Evolutionary conservation across 306 rosid species (phyloP).

Genomic region (Styphnolobium japonicum): DNA sequence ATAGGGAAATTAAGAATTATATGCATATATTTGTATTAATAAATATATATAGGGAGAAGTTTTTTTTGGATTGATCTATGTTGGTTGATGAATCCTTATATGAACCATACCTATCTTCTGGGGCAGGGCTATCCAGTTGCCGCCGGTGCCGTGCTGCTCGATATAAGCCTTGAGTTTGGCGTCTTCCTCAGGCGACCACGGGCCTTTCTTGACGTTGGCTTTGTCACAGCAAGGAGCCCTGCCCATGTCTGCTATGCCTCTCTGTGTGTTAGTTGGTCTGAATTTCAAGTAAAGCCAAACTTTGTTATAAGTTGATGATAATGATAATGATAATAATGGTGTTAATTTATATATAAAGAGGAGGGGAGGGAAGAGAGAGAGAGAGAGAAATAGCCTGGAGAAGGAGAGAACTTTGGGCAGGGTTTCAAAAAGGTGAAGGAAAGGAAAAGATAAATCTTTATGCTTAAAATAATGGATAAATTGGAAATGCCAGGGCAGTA

Average conservation of each 20-base stretch:
- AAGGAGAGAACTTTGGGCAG: slow-evolving; percentile 33
- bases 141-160: slow-evolving; percentile 80
- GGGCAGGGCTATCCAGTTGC: slow-evolving; percentile 97
- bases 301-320: slow-evolving; percentile 31
- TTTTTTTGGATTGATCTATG: background rate
- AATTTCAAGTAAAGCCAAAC: slow-evolving; percentile 30
- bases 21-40: background rate
- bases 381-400: slow-evolving; percentile 65
- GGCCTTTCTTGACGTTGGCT: slow-evolving; percentile 97
- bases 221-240: slow-evolving; percentile 99
- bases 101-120: slow-evolving; percentile 73
- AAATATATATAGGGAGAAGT: background rate
- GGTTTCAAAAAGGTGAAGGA: slow-evolving; percentile 55
- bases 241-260: slow-evolving; percentile 52
- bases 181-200: slow-evolving; percentile 99
- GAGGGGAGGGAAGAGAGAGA: background rate
- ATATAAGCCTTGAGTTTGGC: slow-evolving; percentile 89
- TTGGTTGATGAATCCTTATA: background rate
- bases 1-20: background rate
- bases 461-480: slow-evolving; percentile 37
- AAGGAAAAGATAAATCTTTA: slow-evolving; percentile 37
- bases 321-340: slow-evolving; percentile 30
- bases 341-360: slow-evolving; percentile 26
- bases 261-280: slow-evolving; percentile 9
- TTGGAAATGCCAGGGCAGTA: slow-evolving; percentile 44